Percentiles rank a stretch among this genome's conserved stretches.
These are phyloP conservation scores for Pythium biforme DNA, from an alignment of 352 stramenopile species.

Conservation along the genomic window DNA sequence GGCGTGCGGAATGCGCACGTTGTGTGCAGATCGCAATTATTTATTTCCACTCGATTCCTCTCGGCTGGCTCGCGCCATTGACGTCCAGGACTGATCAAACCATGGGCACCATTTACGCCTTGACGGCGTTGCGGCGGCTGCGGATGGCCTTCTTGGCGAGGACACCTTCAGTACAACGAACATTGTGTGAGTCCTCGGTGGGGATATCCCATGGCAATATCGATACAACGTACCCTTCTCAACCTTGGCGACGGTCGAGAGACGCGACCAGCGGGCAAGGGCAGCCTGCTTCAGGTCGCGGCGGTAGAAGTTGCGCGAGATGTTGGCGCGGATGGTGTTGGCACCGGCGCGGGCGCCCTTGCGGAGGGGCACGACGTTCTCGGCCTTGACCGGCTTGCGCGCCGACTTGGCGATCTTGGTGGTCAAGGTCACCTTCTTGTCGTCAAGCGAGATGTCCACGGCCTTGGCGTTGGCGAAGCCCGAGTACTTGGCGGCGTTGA, in stretches of 20 bases:
- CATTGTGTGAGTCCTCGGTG: background rate
- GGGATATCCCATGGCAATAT: too few relatives aligned
- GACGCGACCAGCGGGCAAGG: slow-evolving; percentile 82
- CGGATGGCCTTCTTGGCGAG: slow-evolving; percentile 83
- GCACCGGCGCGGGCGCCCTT: slow-evolving; percentile 80
- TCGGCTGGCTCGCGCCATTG: slow-evolving; percentile 9
- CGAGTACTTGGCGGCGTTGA: slow-evolving; percentile 97
- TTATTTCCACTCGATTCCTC: slow-evolving; percentile 36
- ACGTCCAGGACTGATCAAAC: slow-evolving; percentile 10
- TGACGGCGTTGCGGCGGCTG: slow-evolving; percentile 62
- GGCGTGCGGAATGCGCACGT: slow-evolving; percentile 17
- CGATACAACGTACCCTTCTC: slow-evolving; percentile 82
- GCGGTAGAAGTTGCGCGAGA: slow-evolving; percentile 88
- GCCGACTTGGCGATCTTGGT: slow-evolving; percentile 78
- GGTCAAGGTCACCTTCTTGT: slow-evolving; percentile 86
- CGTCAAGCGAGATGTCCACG: slow-evolving; percentile 87
- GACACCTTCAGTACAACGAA: slow-evolving; percentile 35
- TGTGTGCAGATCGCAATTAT: slow-evolving; percentile 28
- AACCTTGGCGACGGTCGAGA: slow-evolving; percentile 86
- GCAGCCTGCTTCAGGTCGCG: slow-evolving; percentile 84
- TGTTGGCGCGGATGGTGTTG: slow-evolving; percentile 87
- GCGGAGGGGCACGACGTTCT: slow-evolving; percentile 75
- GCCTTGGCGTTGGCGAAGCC: slow-evolving; percentile 93
- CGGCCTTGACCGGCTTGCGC: slow-evolving; percentile 69
- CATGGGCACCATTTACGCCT: slow-evolving; percentile 52